Evolutionary conservation across 2,329 filamentous ascomycete genomes (phyloP).

Genomic region (Trichoderma brevicompactum): DNA sequence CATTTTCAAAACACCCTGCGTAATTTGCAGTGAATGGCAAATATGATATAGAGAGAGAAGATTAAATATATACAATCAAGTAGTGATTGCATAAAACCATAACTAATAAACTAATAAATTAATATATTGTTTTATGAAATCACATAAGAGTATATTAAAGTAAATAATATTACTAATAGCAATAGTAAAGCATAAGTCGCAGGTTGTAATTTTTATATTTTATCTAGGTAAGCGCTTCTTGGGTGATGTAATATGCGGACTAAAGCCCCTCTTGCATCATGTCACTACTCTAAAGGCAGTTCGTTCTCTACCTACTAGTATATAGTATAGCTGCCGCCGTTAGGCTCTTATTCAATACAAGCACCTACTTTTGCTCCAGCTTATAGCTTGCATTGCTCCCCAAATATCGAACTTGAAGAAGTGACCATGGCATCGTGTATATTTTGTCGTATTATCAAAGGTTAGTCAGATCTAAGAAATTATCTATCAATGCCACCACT

Average conservation of each 20-base stretch:
- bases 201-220: not conserved
- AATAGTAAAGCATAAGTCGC: too few species aligned
- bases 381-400: not conserved
- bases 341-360: not conserved
- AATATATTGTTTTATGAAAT: too few species aligned
- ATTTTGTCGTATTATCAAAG: constrained; percentile 99
- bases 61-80: too few species aligned
- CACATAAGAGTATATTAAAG: too few species aligned
- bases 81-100: too few species aligned
- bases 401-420: not conserved
- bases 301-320: not conserved
- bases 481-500: not conserved
- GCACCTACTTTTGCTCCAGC: not conserved
- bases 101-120: too few species aligned
- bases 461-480: constrained; percentile 46
- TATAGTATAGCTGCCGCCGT: not conserved
- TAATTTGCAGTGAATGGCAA: not conserved
- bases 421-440: constrained; percentile 64
- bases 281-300: constrained; percentile 2
- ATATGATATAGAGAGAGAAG: too few species aligned
- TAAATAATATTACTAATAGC: too few species aligned
- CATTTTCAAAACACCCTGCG: not conserved
- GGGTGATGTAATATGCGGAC: constrained; percentile 21
- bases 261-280: constrained; percentile 13
- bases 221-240: not conserved